Conservation (phyloP, 2,329 filamentous ascomycete species). For the Aspergillaceae sp. region DNA sequence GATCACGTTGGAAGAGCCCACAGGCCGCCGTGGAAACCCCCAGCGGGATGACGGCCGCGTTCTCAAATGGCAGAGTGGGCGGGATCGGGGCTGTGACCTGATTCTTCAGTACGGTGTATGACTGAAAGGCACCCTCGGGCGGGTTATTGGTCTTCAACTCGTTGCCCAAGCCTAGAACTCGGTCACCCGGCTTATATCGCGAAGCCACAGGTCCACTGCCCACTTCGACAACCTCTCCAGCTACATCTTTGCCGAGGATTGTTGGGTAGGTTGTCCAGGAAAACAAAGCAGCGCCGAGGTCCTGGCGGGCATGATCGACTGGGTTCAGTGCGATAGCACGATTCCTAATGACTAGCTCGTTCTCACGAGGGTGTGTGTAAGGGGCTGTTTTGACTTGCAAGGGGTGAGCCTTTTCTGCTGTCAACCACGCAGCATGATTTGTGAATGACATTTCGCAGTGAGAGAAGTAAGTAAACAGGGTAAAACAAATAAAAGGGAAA, state of each 20-base stretch:
- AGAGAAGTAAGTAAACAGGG: too few relatives aligned
- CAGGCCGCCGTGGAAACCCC: conserved; percentile 23
- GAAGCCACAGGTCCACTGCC: neutral
- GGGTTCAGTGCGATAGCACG: neutral
- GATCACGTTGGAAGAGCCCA: conserved; percentile 13
- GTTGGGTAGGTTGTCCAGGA: neutral
- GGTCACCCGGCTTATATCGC: neutral
- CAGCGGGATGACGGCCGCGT: conserved; percentile 28
- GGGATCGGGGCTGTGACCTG: conserved; percentile 18
- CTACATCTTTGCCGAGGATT: neutral
- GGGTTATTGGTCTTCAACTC: neutral
- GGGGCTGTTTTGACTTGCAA: neutral
- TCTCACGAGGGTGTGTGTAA: neutral
- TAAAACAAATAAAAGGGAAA: too few relatives aligned
- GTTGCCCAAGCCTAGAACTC: neutral
- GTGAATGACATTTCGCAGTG: too few relatives aligned
- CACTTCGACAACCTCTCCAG: neutral
- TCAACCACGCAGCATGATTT: neutral
- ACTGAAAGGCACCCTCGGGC: conserved; percentile 15
- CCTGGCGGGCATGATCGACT: neutral
- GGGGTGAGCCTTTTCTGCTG: neutral
- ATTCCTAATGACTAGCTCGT: neutral
- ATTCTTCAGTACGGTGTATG: conserved; percentile 15
- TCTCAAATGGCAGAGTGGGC: conserved; percentile 17
- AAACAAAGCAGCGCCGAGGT: too few relatives aligned